Base-by-base conservation (phyloP, 108 stramenopile species). In the Cyclostephanos invisitatus region DNA sequence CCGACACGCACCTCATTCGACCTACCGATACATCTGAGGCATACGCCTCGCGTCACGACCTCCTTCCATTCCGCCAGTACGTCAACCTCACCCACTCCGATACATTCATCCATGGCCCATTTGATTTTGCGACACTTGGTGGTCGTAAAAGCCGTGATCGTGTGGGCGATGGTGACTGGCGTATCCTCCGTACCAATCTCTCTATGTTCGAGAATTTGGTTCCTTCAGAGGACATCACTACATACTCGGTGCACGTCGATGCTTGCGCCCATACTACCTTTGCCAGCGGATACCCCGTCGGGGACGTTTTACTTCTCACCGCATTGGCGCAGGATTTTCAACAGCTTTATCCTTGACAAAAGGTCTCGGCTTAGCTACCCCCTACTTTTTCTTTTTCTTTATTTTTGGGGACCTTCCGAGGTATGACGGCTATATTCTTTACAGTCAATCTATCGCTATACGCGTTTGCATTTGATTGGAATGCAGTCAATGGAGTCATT, bases 101-200 rank as follows among this genome's bases (percentile, higher is more conserved):
- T 5, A 29, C 58, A 2, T 72, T 22, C 70, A 51, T 72, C 5
- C 62, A 72, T 51, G 70, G 60, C 6, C 70, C 70, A 12, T 72
- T 72, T 49, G 50, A 62, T 2, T 72, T 72, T n/a, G 49, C 70
- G 32, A 35, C 49, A 0, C 62, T 72, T 20, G 10, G 48, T 7
- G 35, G 35, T 9, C 61, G 70, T 15, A 62, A 62, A 21, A 72
- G 48, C 18, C 48, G 70, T 9, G 70, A 72, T 35, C 32, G 62
- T 2, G 32, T 72, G 17, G 4, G 47, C 28, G 21, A 14, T 0
- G n/a, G 20, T 21, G 61, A 72, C 38, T 72, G 70, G 70, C 38
- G 7, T 38, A 56, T 35, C 20, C 42, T 55, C 17, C n/a, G 8
- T 10, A 35, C 59, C 28, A 6, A 60, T 2, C 5, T 15, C 29